Base-by-base conservation (phyloP, 1,284 basidiomycete species). In the Farysia itapuensis region DNA sequence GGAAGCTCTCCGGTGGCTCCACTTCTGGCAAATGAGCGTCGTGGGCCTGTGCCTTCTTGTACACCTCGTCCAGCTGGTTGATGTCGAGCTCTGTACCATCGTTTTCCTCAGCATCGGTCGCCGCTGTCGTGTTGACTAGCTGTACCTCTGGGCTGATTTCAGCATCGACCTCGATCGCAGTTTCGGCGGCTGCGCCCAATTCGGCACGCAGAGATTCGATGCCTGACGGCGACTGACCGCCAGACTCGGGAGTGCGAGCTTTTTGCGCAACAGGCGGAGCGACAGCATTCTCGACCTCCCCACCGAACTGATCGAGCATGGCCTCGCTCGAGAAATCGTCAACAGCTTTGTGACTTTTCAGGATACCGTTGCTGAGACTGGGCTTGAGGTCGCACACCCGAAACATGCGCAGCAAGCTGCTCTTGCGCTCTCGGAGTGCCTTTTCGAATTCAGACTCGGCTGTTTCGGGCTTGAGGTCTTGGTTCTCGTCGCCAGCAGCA, bases 1-100 rank as follows among this genome's bases (percentile, higher is more conserved):
- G 81, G 77, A 98, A 98, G 0, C 85, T 84, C 3, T 84, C 81
- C 1, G 86, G 81, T 4, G 93, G 89, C 23, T 94, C 86, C 82
- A 89, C 90, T 75, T 87, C 87, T 16, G 81, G 82, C 77, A 98
- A 83, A 19, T 80, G 79, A 15, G 80, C 82, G 73, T 95, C 92
- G 53, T 89, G 83, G 64, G 83, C 82, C 42, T 74, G 72, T 0
- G 93, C 93, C 71, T 90, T 93, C 59, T 38, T 65, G 42, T 77
- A 77, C 29, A 74, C 61, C n/a, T 37, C 57, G 33, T 64, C 49
- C 8, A 77, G 43, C 47, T 66, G 51, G 24, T 46, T 36, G 24
- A 52, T 43, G 21, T 58, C 37, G 20, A 72, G 43, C 36, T 71
- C 69, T 6, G 72, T 73, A 8, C 74, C 67, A 23, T 77, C 75